Base-by-base conservation (phyloP, 805 yeast genomes). In the Ogataea trehaloabstinens region DNA sequence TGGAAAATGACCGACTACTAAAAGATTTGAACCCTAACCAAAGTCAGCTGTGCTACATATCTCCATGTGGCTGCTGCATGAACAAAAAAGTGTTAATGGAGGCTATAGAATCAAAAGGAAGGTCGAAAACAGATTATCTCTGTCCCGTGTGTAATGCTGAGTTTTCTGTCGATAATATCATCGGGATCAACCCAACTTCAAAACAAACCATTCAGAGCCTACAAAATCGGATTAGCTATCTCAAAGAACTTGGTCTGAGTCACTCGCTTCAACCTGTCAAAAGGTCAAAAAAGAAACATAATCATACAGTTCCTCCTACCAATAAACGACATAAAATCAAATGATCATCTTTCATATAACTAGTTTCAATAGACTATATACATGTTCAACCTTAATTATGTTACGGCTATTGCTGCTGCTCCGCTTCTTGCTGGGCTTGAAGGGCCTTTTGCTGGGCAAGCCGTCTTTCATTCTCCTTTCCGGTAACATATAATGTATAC, bases 401-500 rank as follows among this genome's bases (percentile, higher is more conserved):
- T n/a, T n/a, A n/a, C n/a, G n/a, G n/a, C n/a, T n/a, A n/a, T n/a
- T n/a, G n/a, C n/a, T n/a, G n/a, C 25, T 22, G 25, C 25, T 22
- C 25, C 8, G 25, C 8, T 32, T 51, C 52, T 31, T 54, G 58
- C 27, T 55, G 42, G 21, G 51, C 56, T 39, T 51, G 55, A 49
- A 42, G 36, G 31, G 50, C 63, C 34, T 51, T 57, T 42, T 61
- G 61, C 28, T 52, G 46, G 1, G 65, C 60, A 33, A 67, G 50
- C 48, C 71, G 67, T 36, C 64, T 61, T 54, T 76, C 80, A 39
- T 71, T 73, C 38, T 67, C 66, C 52, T 70, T 69, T 45, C 80
- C 79, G 33, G 75, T 76, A 48, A 61, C 66, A 58, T 74, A 76
- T 40, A 78, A 57, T 11, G 76, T 74, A 59, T 70, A 73, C 17